Evolutionary conservation across 257 asterid genomes (phyloP), one percentile per base, ranked within the genome.

Genomic region (Sherardia arvensis): DNA sequence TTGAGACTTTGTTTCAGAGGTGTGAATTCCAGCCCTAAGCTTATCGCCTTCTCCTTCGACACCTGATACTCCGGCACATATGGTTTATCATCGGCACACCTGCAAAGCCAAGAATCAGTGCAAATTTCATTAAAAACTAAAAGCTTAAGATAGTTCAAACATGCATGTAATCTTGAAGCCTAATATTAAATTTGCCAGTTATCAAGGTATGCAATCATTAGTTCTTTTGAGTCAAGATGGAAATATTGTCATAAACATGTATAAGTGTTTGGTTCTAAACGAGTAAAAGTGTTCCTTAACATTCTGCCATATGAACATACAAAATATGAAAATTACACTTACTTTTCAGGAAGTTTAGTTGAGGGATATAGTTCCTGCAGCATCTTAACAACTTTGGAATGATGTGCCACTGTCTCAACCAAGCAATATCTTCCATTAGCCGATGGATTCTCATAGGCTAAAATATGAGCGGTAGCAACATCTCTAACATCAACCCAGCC

Each of bases 41-140:
- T 74, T 72, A 69, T 81, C 1, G 93, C 87, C 47, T 54, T 86
- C 47, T 84, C 93, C 47, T 74, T 81, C 2, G 95, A 86, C 28
- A 84, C 88, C 62, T 88, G 88, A 74, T 76, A 88, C 1, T 57
- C 72, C 26, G 87, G 85, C 72, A 66, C 53, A 26, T 74, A 79
- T 49, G 96, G 92, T 65, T 82, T 71, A 73, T 84, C 88, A 66
- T 86, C 95, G n/a, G 78, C 95, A 70, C 92, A 86, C 85, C 96
- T 88, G 70, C 11, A 47, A 10, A 54, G 20, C 17, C 60, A 15
- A 36, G 18, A 48, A 59, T 7, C 45, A 45, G 47, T 18, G 30
- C 32, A 47, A 45, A 29, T 38, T 62, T 11, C 26, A 62, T 45
- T 8, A 45, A 11, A 26, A 11, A 26, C 18, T 17, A 28, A 11